These are phyloP conservation scores for Zygotorulaspora florentina DNA, from an alignment of 805 yeast genomes.

Conservation along the genomic window DNA sequence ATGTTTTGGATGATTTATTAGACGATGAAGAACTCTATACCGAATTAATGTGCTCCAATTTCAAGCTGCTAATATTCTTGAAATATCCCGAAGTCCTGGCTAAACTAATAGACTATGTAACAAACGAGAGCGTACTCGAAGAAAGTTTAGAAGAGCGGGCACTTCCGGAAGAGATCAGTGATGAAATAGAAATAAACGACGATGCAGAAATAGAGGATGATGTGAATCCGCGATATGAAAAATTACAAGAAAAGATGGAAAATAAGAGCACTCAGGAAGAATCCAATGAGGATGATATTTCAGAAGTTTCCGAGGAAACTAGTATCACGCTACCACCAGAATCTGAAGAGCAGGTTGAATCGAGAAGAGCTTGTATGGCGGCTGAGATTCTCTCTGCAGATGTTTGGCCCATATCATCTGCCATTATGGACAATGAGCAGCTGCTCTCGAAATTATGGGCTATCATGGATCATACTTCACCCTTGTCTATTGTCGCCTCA, in stretches of 20 bases:
- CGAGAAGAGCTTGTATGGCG: conserved; percentile 59
- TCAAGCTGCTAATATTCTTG: conserved; percentile 71
- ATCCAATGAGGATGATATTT: conserved; percentile 23
- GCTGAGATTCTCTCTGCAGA: conserved; percentile 89
- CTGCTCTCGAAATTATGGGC: conserved; percentile 74
- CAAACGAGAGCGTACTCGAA: conserved; percentile 37
- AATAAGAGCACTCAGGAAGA: conserved; percentile 18
- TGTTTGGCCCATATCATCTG: conserved; percentile 89
- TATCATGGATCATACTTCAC: conserved; percentile 62
- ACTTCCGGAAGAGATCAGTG: conserved; percentile 9
- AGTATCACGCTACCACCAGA: conserved; percentile 32
- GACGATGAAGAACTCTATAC: conserved; percentile 74
- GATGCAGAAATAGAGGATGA: conserved; percentile 15
- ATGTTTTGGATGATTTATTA: conserved; percentile 52
- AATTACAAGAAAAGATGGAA: conserved; percentile 8
- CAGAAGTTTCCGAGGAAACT: conserved; percentile 33
- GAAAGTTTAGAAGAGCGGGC: conserved; percentile 22
- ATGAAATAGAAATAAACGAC: neutral
- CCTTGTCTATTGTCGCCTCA: conserved; percentile 70
- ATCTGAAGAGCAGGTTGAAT: conserved; percentile 37
- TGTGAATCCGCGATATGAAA: conserved; percentile 11
- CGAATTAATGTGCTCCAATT: conserved; percentile 67
- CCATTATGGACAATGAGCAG: conserved; percentile 70
- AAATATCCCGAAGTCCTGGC: conserved; percentile 72
- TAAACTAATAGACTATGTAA: conserved; percentile 64